Base-by-base conservation (phyloP, 441 rosid genomes). In the Bocquillonia castaneifolia region DNA sequence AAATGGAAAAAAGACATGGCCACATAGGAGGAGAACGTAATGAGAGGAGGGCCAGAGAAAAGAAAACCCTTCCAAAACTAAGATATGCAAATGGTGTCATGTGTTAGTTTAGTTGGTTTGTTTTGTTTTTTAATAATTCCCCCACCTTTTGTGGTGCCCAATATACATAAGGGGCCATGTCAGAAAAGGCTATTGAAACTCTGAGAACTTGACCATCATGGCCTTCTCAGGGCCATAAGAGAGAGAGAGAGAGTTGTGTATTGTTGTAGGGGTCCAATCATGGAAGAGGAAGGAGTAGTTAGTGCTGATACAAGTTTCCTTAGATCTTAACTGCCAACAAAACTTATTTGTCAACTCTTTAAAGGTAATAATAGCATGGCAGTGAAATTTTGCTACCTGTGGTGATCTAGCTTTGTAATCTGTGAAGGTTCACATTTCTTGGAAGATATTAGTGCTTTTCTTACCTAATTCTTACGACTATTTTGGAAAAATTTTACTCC, bases 1-100 rank as follows among this genome's bases (percentile, higher is more conserved):
- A 74, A 66, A 63, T 51, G 63, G 63, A 79, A 77, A 70, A 76
- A 57, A 68, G 81, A 50, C 84, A 83, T 83, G 55, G 67, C 44
- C 64, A 74, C 64, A 45, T 20, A 68, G 42, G 56, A 65, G 66
- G 5, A 6, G 2, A 60, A 53, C 58, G 72, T 34, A 39, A 39
- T 48, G 63, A 59, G 42, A 34, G 63, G 77, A n/a, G n/a, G n/a
- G 59, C 72, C 71, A 68, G 56, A 62, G n/a, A 17, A 20, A 67
- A 65, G 70, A 56, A 74, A 59, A 59, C 69, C 37, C 66, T 75
- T 64, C 69, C 36, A 57, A 67, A 71, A 73, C 80, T 66, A 62
- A 68, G 72, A 80, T 72, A 39, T 57, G 58, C 77, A 64, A 73
- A 66, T 45, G 80, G 71, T 69, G 76, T 69, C 79, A 70, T 59